These are phyloP conservation scores for Spiromastix sp. DNA, from an alignment of 2,329 filamentous ascomycete genomes.

Conservation along the genomic window DNA sequence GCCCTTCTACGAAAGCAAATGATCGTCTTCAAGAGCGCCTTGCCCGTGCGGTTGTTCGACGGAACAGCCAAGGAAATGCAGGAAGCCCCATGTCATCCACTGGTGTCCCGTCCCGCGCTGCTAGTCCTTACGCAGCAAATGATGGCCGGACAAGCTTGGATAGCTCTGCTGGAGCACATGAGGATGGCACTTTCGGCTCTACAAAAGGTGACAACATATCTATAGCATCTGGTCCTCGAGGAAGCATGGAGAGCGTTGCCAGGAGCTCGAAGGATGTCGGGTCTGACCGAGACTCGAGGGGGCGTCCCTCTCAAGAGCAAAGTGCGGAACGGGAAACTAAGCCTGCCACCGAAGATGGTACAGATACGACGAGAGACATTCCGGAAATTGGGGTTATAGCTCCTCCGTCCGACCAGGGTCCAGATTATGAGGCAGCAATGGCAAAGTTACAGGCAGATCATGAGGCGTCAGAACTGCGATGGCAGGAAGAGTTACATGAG, in stretches of 20 bases:
- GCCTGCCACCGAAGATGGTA: neutral
- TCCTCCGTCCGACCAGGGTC: constrained; percentile 8
- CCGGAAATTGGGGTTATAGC: constrained; percentile 13
- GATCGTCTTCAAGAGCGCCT: constrained; percentile 82
- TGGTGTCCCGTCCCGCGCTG: constrained; percentile 40
- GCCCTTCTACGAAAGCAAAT: constrained; percentile 57
- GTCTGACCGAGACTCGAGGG: constrained; percentile 11
- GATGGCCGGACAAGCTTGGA: constrained; percentile 31
- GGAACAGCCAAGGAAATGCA: constrained; percentile 42
- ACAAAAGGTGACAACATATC: constrained; percentile 11
- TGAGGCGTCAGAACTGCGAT: constrained; percentile 43
- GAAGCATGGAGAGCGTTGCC: constrained; percentile 20
- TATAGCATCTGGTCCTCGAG: constrained; percentile 11
- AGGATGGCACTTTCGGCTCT: constrained; percentile 5
- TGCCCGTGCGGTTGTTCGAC: constrained; percentile 74
- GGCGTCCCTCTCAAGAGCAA: constrained; percentile 1
- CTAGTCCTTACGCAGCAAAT: constrained; percentile 40
- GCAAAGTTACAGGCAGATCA: constrained; percentile 41
- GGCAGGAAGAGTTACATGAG: constrained; percentile 71
- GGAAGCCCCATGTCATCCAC: constrained; percentile 40
- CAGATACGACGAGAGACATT: constrained; percentile 10
- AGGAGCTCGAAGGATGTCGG: constrained; percentile 20
- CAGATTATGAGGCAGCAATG: constrained; percentile 36
- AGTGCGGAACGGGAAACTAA: constrained; percentile 5
- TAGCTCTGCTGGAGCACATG: constrained; percentile 12